Evolutionary conservation across 371 early-diverging fungal species (phyloP).

Genomic region (Haplosporangium sp.): DNA sequence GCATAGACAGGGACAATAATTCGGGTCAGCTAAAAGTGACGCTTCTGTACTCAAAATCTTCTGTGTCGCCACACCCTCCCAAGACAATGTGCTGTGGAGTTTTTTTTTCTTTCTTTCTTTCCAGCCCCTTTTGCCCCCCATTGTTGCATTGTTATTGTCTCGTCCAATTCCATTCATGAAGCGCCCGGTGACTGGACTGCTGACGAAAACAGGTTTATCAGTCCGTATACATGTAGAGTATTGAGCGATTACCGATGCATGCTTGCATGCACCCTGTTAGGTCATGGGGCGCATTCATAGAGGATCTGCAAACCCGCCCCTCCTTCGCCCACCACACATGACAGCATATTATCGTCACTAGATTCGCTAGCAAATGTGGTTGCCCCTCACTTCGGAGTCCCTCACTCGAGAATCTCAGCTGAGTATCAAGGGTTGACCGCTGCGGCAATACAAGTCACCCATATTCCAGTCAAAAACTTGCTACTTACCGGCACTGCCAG

Average conservation of each 20-base stretch:
- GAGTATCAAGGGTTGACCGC: neutral
- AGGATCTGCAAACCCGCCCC: too few relatives aligned
- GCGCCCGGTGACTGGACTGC: too few relatives aligned
- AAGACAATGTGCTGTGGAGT: neutral
- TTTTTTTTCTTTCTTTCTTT: too few relatives aligned
- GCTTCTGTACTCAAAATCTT: neutral
- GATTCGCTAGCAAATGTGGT: neutral
- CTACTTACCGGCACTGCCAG: slow-evolving; percentile 69
- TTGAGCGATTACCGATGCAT: neutral
- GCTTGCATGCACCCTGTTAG: neutral
- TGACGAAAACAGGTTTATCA: too few relatives aligned
- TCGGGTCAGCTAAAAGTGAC: neutral
- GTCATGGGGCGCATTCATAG: neutral
- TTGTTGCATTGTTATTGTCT: neutral
- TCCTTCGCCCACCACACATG: neutral
- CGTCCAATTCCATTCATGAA: too few relatives aligned
- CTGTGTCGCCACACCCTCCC: neutral
- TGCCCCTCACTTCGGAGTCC: neutral
- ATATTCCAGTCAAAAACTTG: too few relatives aligned
- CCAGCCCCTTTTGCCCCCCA: neutral
- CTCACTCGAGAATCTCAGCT: neutral
- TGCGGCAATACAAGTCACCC: neutral
- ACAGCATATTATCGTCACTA: slow-evolving; percentile 18
- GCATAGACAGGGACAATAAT: neutral
- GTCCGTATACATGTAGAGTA: neutral